Evolutionary conservation across 345 rosid genomes (phyloP), one percentile per base, ranked within the genome.

Genomic region (Brassica carinata): DNA sequence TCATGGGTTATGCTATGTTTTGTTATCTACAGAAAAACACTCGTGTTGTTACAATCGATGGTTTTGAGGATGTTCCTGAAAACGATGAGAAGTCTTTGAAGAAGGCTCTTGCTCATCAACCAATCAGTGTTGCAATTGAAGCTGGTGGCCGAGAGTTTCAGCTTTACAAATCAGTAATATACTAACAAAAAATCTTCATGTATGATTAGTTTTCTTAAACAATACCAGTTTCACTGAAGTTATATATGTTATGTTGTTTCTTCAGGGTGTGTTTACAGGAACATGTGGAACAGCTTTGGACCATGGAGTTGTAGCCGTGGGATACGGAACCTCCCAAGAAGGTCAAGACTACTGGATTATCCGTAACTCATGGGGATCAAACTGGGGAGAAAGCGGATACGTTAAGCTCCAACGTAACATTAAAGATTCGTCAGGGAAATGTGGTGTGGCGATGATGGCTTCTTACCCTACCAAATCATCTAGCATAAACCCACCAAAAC

Each of bases 21-120:
- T 48, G 57, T 14, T 38, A 23, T 3, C 7, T 34, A 61, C 48
- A 69, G 98, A 45, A 40, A 3, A 40, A 40, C 48, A 40, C 13
- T 40, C 48, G 15, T 62, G 94, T 94, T 67, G 97, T 94, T 51
- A 43, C 87, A 0, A 90, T 94, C 2, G 91, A 92, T 77, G 84
- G 82, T n/a, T 94, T 75, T n/a, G 97, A 89, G 62, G 89, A 90
- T 81, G 96, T 94, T 65, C 94, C 91, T 0, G 13, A 65, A 45
- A 88, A 92, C 38, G 86, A 43, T 43, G 51, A 92, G 87, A 75
- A 69, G 5, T 88, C 94, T 1, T 72, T 94, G 86, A 75, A 77
- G 81, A 90, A 85, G 83, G 97, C 93, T 15, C 79, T 92, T 70
- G 92, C 94, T 62, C 15, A 86, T 63, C 98, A 94, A 66, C 97